Conservation (phyloP, 2,329 filamentous ascomycete genomes). For the Hyphodiscus sp. region DNA sequence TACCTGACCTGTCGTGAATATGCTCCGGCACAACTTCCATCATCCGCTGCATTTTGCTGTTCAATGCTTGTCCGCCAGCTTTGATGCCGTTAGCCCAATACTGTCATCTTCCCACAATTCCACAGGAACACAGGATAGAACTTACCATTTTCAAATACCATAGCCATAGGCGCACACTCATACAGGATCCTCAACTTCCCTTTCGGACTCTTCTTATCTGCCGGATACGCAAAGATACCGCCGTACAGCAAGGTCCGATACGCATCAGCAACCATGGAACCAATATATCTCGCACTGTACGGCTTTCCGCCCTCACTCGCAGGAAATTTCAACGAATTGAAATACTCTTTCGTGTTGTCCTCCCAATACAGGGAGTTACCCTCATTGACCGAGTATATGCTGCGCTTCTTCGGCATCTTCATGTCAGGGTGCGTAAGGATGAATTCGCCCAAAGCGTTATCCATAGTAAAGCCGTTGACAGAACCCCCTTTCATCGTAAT, state of each 20-base stretch:
- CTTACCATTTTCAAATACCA: slow-evolving; percentile 97
- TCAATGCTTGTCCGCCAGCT: slow-evolving; percentile 88
- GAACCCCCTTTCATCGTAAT: slow-evolving; percentile 90
- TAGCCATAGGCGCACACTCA: slow-evolving; percentile 97
- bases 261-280: slow-evolving; percentile 96
- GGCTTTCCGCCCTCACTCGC: slow-evolving; percentile 67
- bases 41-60: slow-evolving; percentile 89
- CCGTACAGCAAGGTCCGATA: slow-evolving; percentile 94
- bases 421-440: slow-evolving; percentile 96
- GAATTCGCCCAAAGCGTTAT: slow-evolving; percentile 95
- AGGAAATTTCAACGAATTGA: slow-evolving; percentile 81
- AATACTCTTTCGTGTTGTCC: slow-evolving; percentile 78
- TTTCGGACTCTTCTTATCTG: slow-evolving; percentile 97
- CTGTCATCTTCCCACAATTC: not conserved
- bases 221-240: slow-evolving; percentile 94
- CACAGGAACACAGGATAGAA: slow-evolving; percentile 14
- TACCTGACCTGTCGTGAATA: slow-evolving; percentile 93
- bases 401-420: slow-evolving; percentile 69
- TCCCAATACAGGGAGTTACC: slow-evolving; percentile 98
- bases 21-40: slow-evolving; percentile 80
- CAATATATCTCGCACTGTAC: slow-evolving; percentile 92
- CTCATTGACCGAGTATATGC: slow-evolving; percentile 98
- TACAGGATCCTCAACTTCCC: slow-evolving; percentile 96
- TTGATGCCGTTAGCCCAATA: slow-evolving; percentile 27
- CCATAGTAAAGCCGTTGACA: slow-evolving; percentile 97